Conservation (phyloP, 306 rosid species). For the Astragalus membranaceus region DNA sequence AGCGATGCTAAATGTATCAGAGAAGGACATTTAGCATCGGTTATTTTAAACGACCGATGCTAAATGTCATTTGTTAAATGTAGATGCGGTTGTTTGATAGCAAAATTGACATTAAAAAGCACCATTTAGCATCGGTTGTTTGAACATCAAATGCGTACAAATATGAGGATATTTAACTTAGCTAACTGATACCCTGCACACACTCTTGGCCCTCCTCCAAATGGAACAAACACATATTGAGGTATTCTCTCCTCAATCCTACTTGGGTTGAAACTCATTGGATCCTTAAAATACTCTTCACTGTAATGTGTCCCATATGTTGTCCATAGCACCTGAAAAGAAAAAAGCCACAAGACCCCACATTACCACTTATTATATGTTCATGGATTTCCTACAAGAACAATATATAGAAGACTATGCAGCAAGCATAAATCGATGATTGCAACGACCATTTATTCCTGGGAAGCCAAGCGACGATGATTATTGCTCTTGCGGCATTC, state of each 20-base stretch:
- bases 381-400: too few relatives aligned
- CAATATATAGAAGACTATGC: too few relatives aligned
- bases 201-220: constrained; percentile 88
- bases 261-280: constrained; percentile 62
- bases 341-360: background rate
- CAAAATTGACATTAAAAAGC: too few relatives aligned
- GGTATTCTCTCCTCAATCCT: constrained; percentile 52
- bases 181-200: constrained; percentile 86
- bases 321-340: constrained; percentile 86
- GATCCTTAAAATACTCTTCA: constrained; percentile 55
- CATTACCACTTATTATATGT: too few relatives aligned
- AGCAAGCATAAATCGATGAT: background rate
- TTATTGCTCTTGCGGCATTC: constrained; percentile 24
- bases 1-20: too few relatives aligned
- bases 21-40: too few relatives aligned
- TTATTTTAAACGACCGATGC: too few relatives aligned
- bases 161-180: constrained; percentile 62
- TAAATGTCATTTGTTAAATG: too few relatives aligned
- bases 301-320: constrained; percentile 66
- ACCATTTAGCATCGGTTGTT: too few relatives aligned
- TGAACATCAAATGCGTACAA: too few relatives aligned
- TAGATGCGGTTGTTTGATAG: too few relatives aligned
- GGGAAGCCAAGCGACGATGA: background rate
- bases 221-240: constrained; percentile 58
- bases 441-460: background rate